Base-by-base conservation (phyloP, 768 basidiomycete species). In the Suillus decipiens region DNA sequence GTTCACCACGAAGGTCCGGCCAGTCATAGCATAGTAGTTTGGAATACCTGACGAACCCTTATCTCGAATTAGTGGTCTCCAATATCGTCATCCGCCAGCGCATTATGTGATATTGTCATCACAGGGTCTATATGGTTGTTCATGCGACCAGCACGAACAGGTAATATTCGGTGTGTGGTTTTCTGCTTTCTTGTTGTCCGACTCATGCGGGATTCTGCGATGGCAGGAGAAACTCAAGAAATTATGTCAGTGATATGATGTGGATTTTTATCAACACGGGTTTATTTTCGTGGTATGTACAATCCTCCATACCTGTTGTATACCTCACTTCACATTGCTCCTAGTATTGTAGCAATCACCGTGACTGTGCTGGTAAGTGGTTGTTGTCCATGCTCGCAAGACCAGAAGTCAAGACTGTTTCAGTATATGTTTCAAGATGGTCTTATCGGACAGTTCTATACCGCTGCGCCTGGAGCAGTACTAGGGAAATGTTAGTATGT, bases 41-140 rank as follows among this genome's bases (percentile, higher is more conserved):
- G 12, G 9, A 53, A 24, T 17, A 19, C n/a, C 48, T 31, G 3
- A 2, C 31, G 10, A 34, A 8, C 28, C 41, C n/a, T 17, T 19
- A 61, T n/a, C 10, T 43, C 1, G 15, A 9, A 3, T 5, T 36
- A 72, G 71, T 64, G 28, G 50, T 7, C 34, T 39, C 54, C 63
- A 31, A 11, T 63, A 24, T 39, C 55, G 5, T 42, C 64, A 31
- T 5, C 70, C n/a, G 34, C 64, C 3, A 63, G 70, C n/a, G 65
- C 72, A 37, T 0, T 63, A 28, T 72, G 72, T 36, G 70, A 71
- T 61, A 45, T 33, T 15, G 12, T 63, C 43, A 70, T 73, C 51
- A 72, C 68, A 8, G 2, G 3, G 17, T 66, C 66, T 15, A 43
- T 72, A n/a, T 37, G 59, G 0, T 69, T 61, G 48, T 70, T 64